These are phyloP conservation scores for Dactylellina drechsleri DNA, from an alignment of 2,329 filamentous ascomycete species.

Conservation along the genomic window DNA sequence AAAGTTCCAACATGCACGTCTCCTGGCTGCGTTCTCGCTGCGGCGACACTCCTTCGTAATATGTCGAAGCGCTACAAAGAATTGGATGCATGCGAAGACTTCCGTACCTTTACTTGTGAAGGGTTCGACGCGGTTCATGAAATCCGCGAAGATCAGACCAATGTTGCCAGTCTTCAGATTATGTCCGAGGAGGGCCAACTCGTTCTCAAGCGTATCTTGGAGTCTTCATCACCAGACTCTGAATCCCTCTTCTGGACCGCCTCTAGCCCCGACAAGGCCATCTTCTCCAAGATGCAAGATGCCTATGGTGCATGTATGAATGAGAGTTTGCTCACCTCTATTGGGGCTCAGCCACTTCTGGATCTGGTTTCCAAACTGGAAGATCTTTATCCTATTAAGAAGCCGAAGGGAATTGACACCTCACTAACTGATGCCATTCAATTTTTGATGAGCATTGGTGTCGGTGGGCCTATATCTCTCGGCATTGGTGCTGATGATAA, in stretches of 20 bases:
- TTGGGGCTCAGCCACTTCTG: slow-evolving; percentile 69
- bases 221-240: slow-evolving; percentile 67
- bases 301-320: slow-evolving; percentile 75
- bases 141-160: slow-evolving; percentile 72
- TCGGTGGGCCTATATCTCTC: slow-evolving; percentile 62
- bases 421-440: slow-evolving; percentile 65
- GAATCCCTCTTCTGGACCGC: slow-evolving; percentile 67
- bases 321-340: slow-evolving; percentile 68
- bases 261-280: slow-evolving; percentile 67
- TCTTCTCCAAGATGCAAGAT: slow-evolving; percentile 73
- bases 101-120: slow-evolving; percentile 74
- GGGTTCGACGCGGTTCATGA: slow-evolving; percentile 74
- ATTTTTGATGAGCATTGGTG: slow-evolving; percentile 64
- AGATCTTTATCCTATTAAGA: slow-evolving; percentile 60
- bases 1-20: slow-evolving; percentile 65
- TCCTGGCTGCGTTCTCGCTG: slow-evolving; percentile 72
- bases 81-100: slow-evolving; percentile 75
- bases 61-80: slow-evolving; percentile 71
- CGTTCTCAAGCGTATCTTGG: slow-evolving; percentile 72
- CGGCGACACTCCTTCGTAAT: slow-evolving; percentile 72
- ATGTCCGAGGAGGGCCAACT: slow-evolving; percentile 72
- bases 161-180: slow-evolving; percentile 66
- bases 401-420: slow-evolving; percentile 57
- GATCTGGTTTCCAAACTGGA: slow-evolving; percentile 68
- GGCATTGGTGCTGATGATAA: slow-evolving; percentile 65